phyloP scores from a whole-genome alignment of 140 eudicot genomes.

The Bidens hawaiensis region DNA sequence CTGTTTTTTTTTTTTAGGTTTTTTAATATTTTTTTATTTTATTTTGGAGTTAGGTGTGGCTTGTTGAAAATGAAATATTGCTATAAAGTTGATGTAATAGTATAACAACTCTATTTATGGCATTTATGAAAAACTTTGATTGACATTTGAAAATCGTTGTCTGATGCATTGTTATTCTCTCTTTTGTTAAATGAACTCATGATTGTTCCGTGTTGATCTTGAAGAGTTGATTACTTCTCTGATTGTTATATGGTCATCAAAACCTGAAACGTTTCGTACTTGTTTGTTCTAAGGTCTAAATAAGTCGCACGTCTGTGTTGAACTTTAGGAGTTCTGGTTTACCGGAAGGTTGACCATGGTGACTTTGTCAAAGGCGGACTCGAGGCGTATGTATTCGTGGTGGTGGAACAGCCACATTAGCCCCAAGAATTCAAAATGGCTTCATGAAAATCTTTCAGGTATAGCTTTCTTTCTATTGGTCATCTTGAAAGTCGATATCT shows the following conservation, averaged over 20 bases:
- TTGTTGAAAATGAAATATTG: conserved; percentile 1
- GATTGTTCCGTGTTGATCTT: not conserved
- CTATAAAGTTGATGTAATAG: not conserved
- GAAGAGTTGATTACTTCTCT: not conserved
- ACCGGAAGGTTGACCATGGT: conserved; percentile 43
- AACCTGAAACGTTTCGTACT: not conserved
- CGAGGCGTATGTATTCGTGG: conserved; percentile 79
- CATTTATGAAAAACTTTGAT: not conserved
- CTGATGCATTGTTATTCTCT: not conserved
- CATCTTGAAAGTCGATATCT: not conserved
- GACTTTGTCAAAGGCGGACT: conserved; percentile 41
- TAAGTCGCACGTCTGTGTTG: conserved; percentile 4
- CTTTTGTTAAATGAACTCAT: not conserved
- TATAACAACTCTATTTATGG: not conserved
- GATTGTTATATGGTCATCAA: not conserved
- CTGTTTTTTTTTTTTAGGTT: not conserved
- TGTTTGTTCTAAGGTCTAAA: too few species aligned
- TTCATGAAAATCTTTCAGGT: conserved; percentile 92
- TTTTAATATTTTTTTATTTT: not conserved
- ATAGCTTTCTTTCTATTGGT: conserved; percentile 1
- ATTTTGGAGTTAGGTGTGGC: conserved; percentile 11
- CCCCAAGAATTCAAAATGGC: conserved; percentile 95
- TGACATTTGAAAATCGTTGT: not conserved
- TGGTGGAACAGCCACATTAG: conserved; percentile 99
- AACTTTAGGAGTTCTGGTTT: not conserved